phyloP scores from a whole-genome alignment of 2,329 filamentous ascomycete species.

The Apiospora malaysiana region DNA sequence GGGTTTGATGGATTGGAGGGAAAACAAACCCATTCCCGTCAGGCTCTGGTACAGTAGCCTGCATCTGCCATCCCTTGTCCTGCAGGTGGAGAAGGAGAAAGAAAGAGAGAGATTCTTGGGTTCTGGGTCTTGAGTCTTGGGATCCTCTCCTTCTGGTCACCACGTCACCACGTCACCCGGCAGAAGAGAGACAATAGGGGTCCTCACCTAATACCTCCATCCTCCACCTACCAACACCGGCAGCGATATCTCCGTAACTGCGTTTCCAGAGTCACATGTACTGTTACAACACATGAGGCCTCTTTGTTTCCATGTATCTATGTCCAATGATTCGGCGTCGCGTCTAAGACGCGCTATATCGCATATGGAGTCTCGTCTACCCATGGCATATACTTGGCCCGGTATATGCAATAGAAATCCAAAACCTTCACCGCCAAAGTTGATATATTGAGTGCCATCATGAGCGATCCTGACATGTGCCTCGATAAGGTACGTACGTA shows the following conservation, averaged over 20 bases:
- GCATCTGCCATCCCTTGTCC: conserved; percentile 1
- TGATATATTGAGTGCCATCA: background rate
- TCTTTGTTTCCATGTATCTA: background rate
- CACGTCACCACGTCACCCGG: conserved; percentile 14
- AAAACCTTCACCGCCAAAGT: background rate
- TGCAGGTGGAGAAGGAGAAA: conserved; percentile 2
- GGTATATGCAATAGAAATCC: background rate
- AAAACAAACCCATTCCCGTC: conserved; percentile 14
- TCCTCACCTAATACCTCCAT: background rate
- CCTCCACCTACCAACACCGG: conserved; percentile 15
- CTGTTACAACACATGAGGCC: background rate
- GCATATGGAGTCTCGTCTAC: background rate
- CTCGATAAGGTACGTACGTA: background rate
- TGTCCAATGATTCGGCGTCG: background rate
- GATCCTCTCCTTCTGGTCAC: conserved; percentile 1
- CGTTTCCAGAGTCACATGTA: background rate
- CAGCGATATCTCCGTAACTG: conserved; percentile 12
- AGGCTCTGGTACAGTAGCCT: background rate
- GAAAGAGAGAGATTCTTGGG: too few species aligned
- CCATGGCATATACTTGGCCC: background rate
- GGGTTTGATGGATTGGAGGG: background rate
- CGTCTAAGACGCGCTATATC: background rate
- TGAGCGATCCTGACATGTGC: background rate
- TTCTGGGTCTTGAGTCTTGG: background rate
- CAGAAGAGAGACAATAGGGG: conserved; percentile 20